Evolutionary conservation across 2,329 filamentous ascomycete species (phyloP).

Genomic region (Aspergillus ruber): DNA sequence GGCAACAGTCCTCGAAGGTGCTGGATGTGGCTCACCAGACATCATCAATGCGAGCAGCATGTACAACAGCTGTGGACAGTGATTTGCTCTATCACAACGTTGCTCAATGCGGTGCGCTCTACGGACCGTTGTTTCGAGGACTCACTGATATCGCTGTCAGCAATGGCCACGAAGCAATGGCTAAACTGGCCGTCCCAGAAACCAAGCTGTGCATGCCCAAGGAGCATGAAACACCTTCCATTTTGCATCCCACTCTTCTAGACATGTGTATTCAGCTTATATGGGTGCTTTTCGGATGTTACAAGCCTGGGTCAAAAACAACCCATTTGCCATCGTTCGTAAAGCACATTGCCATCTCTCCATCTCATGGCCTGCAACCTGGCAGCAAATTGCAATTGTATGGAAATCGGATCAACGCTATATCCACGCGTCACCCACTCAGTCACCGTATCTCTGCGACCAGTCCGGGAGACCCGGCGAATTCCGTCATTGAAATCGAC

Average conservation of each 20-base stretch:
- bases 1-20: neutral
- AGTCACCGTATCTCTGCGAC: neutral
- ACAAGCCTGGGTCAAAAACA: neutral
- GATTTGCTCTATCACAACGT: conserved; percentile 42
- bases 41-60: neutral
- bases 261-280: conserved; percentile 31
- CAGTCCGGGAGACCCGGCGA: neutral
- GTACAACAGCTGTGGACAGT: neutral
- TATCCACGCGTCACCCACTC: neutral
- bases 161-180: neutral
- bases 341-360: neutral
- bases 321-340: neutral
- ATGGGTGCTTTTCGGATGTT: conserved; percentile 13
- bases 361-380: neutral
- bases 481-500: neutral
- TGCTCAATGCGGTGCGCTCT: conserved; percentile 42
- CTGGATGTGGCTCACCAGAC: neutral
- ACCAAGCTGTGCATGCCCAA: conserved; percentile 43
- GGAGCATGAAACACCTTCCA: conserved; percentile 37
- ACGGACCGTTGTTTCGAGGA: conserved; percentile 49
- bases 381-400: neutral
- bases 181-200: conserved; percentile 17
- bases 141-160: conserved; percentile 16
- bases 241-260: conserved; percentile 43
- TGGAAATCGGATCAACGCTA: neutral